Base-by-base conservation (phyloP, 2,329 filamentous ascomycete species). In the Colletotrichum musae region DNA sequence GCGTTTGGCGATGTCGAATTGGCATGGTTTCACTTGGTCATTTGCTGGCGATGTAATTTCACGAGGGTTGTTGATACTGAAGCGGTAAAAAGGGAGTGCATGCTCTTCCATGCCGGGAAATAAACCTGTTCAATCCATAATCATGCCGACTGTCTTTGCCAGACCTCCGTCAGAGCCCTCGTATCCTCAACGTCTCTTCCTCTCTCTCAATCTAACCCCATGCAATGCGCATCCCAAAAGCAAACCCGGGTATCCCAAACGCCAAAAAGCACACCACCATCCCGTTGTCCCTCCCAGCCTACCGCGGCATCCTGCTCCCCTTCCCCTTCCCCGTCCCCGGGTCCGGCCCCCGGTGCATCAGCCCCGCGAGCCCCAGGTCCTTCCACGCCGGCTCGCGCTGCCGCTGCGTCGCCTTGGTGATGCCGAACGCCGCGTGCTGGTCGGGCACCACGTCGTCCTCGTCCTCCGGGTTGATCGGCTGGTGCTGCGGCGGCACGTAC, bases 361-460 rank as follows among this genome's bases (percentile, higher is more conserved):
- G 82, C 67, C 90, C 88, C 6, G 85, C 86, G n/a, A 96, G 83
- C 0, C 93, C 92, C 6, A 95, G 81, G 76, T 96, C 93, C 77
- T 91, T 92, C 93, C 93, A 97, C 7, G 90, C 90, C 1, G 92
- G 86, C 80, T 94, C 92, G 75, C 87, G 88, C 74, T 85, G 86
- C 72, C 88, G 87, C 81, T 94, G 92, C 16, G 93, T 95, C 10
- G 93, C 93, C 73, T 92, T 88, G 79, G 93, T 90, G 75, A 97
- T 96, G 47, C 93, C 94, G 78, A 96, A 96, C 0, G 93, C 94
- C 13, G 93, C 93, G 77, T 96, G 93, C 81, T 96, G 93, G 79
- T 96, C 93, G 0, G 94, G 93, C 5, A 96, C 93, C 4, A 96
- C 92, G 76, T 96, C 93, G 77, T 96, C 94, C 81, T 96, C 93